These are phyloP conservation scores for Malus hybrid DNA, from an alignment of 331 rosid species.

Conservation along the genomic window DNA sequence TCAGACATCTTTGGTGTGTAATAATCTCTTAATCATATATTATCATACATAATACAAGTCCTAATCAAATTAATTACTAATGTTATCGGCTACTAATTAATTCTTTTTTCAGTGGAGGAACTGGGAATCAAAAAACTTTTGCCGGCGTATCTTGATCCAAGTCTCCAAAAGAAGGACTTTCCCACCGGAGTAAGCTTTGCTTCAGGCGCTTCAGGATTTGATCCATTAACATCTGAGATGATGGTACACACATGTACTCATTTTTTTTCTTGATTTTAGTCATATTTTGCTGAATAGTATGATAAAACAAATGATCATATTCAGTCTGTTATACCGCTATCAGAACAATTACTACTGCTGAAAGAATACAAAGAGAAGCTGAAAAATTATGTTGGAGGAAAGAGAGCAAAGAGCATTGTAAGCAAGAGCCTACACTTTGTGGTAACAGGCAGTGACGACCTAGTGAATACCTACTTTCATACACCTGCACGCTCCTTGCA, in stretches of 20 bases:
- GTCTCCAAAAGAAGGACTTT: conserved; percentile 3
- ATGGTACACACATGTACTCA: not conserved
- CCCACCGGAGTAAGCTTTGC: conserved; percentile 16
- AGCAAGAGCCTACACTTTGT: conserved; percentile 8
- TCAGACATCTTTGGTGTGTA: conserved; percentile 41
- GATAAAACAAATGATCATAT: not conserved
- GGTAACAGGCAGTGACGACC: conserved; percentile 10
- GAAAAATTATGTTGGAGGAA: conserved; percentile 7
- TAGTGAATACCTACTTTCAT: conserved; percentile 9
- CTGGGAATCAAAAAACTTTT: conserved; percentile 11
- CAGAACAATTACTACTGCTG: not conserved
- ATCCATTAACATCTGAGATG: conserved; percentile 1
- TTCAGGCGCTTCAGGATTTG: conserved; percentile 11
- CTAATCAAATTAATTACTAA: too few relatives aligned
- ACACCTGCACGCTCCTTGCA: not conserved
- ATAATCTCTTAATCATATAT: not conserved
- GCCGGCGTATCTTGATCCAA: conserved; percentile 14
- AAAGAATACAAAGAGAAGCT: conserved; percentile 11
- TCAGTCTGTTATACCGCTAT: not conserved
- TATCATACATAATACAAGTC: not conserved
- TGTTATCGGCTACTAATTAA: not conserved
- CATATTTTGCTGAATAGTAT: not conserved
- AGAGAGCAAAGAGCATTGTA: conserved; percentile 4
- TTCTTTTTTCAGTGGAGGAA: not conserved
- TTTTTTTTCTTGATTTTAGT: not conserved